phyloP scores from a whole-genome alignment of 2,329 filamentous ascomycete genomes.

The Phyllosticta citribraziliensis region DNA sequence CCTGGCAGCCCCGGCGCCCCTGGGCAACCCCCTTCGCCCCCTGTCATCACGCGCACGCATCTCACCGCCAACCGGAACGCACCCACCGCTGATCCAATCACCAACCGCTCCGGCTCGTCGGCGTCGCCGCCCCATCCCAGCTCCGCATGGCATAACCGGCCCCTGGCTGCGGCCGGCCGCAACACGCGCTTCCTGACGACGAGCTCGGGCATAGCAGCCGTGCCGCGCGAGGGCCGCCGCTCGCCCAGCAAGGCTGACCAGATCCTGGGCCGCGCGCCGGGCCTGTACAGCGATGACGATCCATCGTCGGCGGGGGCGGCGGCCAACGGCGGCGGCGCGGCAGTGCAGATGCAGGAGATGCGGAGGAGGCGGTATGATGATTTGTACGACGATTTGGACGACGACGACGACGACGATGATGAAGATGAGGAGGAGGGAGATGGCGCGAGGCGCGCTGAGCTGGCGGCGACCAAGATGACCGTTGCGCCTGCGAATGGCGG shows the following conservation, averaged over 20 bases:
- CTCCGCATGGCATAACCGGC: background rate
- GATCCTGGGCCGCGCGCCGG: slow-evolving; percentile 30
- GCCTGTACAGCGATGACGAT: slow-evolving; percentile 23
- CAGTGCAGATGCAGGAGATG: slow-evolving; percentile 33
- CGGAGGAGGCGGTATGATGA: slow-evolving; percentile 13
- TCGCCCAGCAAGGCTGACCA: slow-evolving; percentile 32
- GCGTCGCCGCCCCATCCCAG: background rate
- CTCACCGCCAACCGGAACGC: background rate
- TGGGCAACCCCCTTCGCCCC: background rate
- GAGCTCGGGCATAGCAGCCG: slow-evolving; percentile 21
- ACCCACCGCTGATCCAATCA: background rate
- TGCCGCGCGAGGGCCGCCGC: slow-evolving; percentile 25
- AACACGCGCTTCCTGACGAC: slow-evolving; percentile 26
- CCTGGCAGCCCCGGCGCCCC: background rate
- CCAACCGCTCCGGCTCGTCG: background rate
- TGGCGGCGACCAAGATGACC: slow-evolving; percentile 16
- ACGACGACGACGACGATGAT: slow-evolving; percentile 17
- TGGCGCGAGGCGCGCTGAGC: slow-evolving; percentile 20
- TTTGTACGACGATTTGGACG: slow-evolving; percentile 6
- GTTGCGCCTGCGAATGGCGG: slow-evolving; percentile 9
- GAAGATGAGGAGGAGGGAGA: slow-evolving; percentile 23
- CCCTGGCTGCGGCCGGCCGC: background rate
- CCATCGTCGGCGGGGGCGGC: slow-evolving; percentile 14
- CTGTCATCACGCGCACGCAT: background rate
- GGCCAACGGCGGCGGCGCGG: slow-evolving; percentile 14